A percentile compares a stretch with the other conserved stretches of the same genome.
phyloP scores from a whole-genome alignment of 148 eudicot genomes.

The Arctostaphylos glauca region DNA sequence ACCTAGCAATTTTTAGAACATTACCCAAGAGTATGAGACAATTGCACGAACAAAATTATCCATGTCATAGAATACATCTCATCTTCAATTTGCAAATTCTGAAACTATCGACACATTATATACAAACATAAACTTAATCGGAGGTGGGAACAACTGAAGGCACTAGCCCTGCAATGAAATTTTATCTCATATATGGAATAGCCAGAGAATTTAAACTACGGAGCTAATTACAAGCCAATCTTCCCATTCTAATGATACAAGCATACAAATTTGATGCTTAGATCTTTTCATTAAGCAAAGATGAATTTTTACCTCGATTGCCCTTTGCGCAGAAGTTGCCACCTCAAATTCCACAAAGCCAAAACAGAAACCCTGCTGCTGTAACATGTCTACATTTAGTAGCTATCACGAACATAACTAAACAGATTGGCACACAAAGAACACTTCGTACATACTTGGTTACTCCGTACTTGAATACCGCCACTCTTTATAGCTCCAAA shows the following conservation, averaged over 20 bases:
- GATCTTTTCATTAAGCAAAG: background rate
- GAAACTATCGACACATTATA: background rate
- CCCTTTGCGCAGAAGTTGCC: constrained; percentile 56
- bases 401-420: background rate
- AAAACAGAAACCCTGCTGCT: constrained; percentile 51
- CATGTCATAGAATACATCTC: background rate
- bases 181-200: background rate
- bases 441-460: constrained; percentile 40
- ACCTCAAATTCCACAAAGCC: constrained; percentile 90
- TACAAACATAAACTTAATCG: background rate
- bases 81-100: background rate
- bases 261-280: background rate
- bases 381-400: constrained; percentile 13
- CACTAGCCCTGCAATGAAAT: background rate
- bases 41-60: background rate
- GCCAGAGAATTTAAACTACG: background rate
- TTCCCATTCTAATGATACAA: background rate
- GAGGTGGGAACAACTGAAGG: background rate
- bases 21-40: background rate
- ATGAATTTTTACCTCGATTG: constrained; percentile 57
- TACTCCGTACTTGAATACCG: constrained; percentile 79
- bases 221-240: background rate
- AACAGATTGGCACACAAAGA: background rate
- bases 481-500: constrained; percentile 71
- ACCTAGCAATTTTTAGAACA: too few relatives aligned